These are phyloP conservation scores for Agaricus sinodeliciosus DNA, from an alignment of 768 basidiomycete genomes.

Conservation along the genomic window DNA sequence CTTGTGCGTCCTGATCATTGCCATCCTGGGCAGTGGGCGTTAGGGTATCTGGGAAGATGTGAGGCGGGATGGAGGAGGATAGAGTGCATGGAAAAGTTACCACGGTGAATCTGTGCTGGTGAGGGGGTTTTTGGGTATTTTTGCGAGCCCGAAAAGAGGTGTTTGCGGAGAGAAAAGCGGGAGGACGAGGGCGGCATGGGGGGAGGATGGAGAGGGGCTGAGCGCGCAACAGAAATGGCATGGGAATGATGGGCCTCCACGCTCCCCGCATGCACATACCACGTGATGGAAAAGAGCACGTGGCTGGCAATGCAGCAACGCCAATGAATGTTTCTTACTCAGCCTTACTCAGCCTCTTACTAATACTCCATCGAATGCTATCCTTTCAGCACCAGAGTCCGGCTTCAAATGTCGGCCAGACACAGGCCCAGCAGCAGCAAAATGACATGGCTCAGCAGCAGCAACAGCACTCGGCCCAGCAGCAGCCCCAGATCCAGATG, in stretches of 20 bases:
- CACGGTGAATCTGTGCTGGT: not conserved
- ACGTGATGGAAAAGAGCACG: not conserved
- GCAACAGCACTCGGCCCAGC: constrained; percentile 14
- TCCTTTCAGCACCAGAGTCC: constrained; percentile 29
- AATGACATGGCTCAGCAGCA: constrained; percentile 12
- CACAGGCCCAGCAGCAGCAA: constrained; percentile 18
- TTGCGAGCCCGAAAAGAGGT: constrained; percentile 5
- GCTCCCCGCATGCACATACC: not conserved
- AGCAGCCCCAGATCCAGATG: constrained; percentile 25
- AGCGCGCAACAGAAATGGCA: not conserved
- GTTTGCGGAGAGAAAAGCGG: constrained; percentile 9
- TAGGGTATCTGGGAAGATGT: constrained; percentile 7
- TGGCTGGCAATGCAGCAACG: not conserved
- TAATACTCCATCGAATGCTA: constrained; percentile 37
- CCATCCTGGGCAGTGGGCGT: constrained; percentile 20
- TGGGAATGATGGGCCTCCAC: constrained; percentile 1
- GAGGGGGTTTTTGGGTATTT: constrained; percentile 1
- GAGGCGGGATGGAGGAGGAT: constrained; percentile 10
- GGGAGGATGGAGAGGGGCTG: constrained; percentile 1
- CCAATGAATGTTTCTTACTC: constrained; percentile 19
- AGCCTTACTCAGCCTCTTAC: constrained; percentile 41
- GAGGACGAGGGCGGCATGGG: constrained; percentile 10
- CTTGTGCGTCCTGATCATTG: constrained; percentile 29
- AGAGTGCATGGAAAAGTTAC: constrained; percentile 2
- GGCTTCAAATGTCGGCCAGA: constrained; percentile 25